These are phyloP conservation scores for Aspergillus sp. DNA, from an alignment of 2,329 filamentous ascomycete species.

Conservation along the genomic window DNA sequence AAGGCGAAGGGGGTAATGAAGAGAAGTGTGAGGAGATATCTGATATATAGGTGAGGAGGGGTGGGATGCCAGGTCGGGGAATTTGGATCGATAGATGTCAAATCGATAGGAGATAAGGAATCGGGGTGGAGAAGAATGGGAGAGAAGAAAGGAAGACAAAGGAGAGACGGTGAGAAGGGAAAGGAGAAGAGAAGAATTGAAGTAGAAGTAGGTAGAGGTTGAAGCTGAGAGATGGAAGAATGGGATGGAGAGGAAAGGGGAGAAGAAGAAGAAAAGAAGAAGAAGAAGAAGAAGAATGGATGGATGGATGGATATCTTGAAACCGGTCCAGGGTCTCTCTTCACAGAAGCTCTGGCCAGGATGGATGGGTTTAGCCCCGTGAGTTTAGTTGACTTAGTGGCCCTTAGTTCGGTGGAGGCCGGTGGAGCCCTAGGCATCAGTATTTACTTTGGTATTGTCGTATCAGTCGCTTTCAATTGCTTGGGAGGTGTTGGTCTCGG, in stretches of 20 bases:
- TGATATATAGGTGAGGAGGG: neutral
- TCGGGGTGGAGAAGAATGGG: neutral
- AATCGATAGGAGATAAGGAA: constrained; percentile 1
- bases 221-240: constrained; percentile 4
- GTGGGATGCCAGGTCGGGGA: neutral
- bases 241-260: constrained; percentile 2
- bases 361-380: neutral
- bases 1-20: neutral
- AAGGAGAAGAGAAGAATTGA: constrained; percentile 1
- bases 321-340: constrained; percentile 23
- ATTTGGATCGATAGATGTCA: neutral
- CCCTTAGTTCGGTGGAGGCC: neutral
- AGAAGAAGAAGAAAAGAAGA: constrained; percentile 11
- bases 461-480: no score
- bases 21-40: neutral
- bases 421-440: constrained; percentile 6
- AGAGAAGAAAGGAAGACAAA: neutral
- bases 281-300: constrained; percentile 7
- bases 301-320: constrained; percentile 19
- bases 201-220: constrained; percentile 3
- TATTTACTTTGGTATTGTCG: neutral
- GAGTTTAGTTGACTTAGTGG: neutral
- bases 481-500: no score
- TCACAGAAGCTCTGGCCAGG: constrained; percentile 21
- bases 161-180: constrained; percentile 1